phyloP scores from a whole-genome alignment of 2,329 filamentous ascomycete genomes.

The Aureobasidium sp. region DNA sequence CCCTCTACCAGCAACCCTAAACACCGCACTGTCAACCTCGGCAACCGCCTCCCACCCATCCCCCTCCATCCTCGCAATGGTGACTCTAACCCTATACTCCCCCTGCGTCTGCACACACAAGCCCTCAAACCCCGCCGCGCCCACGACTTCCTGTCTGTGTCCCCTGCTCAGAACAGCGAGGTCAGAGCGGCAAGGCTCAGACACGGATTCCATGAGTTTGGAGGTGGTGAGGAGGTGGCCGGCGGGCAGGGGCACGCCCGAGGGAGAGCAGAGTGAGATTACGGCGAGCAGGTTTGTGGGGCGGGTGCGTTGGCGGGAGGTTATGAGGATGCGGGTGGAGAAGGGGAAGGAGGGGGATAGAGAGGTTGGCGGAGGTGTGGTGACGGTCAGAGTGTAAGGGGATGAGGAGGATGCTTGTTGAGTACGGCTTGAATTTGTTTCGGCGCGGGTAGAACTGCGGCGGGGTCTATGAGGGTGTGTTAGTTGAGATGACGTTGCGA shows the following conservation, averaged over 20 bases:
- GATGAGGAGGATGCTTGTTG: neutral
- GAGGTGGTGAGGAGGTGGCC: neutral
- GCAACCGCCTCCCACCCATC: constrained; percentile 7
- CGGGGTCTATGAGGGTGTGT: neutral
- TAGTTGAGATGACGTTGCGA: neutral
- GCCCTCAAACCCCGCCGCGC: neutral
- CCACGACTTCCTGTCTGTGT: neutral
- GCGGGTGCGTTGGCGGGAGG: neutral
- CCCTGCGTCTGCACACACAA: neutral
- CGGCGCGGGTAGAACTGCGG: neutral
- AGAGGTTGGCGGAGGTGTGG: neutral
- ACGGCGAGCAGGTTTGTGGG: neutral
- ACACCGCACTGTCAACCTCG: neutral
- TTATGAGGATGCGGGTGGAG: neutral
- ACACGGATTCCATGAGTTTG: neutral
- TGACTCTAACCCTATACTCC: neutral
- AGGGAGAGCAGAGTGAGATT: neutral
- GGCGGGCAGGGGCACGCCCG: neutral
- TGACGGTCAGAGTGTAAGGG: neutral
- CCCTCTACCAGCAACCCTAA: neutral
- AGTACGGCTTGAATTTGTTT: neutral
- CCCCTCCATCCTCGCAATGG: neutral
- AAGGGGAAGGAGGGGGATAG: neutral
- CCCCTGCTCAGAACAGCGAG: neutral
- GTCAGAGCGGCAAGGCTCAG: neutral